Conservation (phyloP, 75 land plant genomes). For the Sequoia sempervirens region DNA sequence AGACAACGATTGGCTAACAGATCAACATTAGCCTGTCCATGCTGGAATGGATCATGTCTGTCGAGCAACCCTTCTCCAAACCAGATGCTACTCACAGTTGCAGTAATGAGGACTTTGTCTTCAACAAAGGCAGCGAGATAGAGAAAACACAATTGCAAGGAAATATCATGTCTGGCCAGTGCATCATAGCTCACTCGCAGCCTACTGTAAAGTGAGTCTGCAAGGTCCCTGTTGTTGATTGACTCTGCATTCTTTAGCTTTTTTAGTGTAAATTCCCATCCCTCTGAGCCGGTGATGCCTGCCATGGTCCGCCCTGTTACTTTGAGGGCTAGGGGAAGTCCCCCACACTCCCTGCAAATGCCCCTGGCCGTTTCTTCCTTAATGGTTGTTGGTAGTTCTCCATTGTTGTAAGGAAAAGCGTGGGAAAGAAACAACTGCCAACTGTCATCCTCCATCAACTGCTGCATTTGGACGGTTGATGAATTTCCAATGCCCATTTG, state of each 20-base stretch:
- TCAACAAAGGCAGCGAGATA: neutral
- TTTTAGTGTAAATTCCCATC: neutral
- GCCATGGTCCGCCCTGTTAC: neutral
- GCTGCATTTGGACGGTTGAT: neutral
- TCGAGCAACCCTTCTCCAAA: neutral
- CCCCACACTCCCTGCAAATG: neutral
- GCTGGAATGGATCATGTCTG: neutral
- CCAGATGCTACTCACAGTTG: neutral
- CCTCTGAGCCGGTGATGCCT: neutral
- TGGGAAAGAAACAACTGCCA: constrained; percentile 1
- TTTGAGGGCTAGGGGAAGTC: neutral
- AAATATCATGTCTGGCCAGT: neutral
- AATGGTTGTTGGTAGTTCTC: neutral
- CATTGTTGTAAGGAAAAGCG: neutral
- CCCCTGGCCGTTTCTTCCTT: neutral
- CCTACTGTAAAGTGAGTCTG: neutral
- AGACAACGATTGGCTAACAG: constrained; percentile 2
- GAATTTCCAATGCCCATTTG: neutral
- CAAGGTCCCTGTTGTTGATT: neutral
- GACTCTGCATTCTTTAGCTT: neutral
- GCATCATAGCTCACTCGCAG: neutral
- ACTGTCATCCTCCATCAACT: neutral
- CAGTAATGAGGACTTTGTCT: neutral
- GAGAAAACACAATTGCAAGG: neutral
- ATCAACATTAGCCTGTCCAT: neutral